These are phyloP conservation scores for Chlorella sorokiniana DNA, from an alignment of 139 green algal species.

Conservation along the genomic window DNA sequence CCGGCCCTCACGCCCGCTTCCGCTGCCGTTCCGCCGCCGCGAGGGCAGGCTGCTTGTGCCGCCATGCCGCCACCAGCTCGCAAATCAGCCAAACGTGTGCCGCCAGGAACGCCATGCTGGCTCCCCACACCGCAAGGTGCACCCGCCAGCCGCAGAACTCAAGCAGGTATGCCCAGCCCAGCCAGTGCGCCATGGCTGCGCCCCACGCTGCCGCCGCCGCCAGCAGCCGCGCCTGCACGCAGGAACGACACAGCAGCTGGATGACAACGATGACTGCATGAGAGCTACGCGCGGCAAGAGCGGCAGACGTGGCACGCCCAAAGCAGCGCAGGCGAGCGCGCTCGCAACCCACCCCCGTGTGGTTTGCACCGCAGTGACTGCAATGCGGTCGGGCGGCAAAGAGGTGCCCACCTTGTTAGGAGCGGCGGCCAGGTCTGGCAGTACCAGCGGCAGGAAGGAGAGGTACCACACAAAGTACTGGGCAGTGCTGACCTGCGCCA, in stretches of 20 bases:
- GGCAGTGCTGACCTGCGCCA: constrained; percentile 66
- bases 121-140: constrained; percentile 65
- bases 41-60: background rate
- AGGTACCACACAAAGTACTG: constrained; percentile 99
- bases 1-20: no score
- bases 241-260: background rate
- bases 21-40: no score
- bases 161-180: constrained; percentile 78
- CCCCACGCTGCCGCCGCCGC: constrained; percentile 48
- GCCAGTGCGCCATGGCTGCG: constrained; percentile 72
- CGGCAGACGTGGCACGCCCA: background rate
- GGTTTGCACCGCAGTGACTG: background rate
- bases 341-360: background rate
- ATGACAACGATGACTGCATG: background rate
- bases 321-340: background rate
- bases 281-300: background rate
- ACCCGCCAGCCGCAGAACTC: constrained; percentile 60
- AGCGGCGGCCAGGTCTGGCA: constrained; percentile 51
- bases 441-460: constrained; percentile 76
- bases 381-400: background rate
- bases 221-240: constrained; percentile 43
- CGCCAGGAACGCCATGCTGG: constrained; percentile 61
- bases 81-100: constrained; percentile 58
- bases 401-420: background rate
- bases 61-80: constrained; percentile 31